A percentile compares a stretch with the other conserved stretches of the same genome.
phyloP scores from a whole-genome alignment of 805 yeast species.

The Yarrowia osloensis region DNA sequence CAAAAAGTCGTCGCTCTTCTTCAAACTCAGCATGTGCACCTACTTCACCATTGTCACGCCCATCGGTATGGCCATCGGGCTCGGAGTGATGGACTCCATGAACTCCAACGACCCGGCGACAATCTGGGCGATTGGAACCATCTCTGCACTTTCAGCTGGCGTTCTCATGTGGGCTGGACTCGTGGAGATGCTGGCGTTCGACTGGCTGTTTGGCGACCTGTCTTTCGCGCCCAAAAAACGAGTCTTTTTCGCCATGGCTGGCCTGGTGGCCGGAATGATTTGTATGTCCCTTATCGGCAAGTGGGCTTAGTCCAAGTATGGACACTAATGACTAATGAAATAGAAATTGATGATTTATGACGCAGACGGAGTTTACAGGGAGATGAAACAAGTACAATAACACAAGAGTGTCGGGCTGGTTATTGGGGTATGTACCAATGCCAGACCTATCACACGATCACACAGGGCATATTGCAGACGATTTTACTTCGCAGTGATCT shows the following conservation, averaged over 20 bases:
- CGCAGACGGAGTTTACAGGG: no score
- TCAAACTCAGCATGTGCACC: conserved; percentile 33
- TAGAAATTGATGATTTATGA: not conserved
- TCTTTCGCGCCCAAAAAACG: conserved; percentile 56
- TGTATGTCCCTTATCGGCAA: conserved; percentile 74
- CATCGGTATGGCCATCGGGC: conserved; percentile 68
- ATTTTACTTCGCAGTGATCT: no score
- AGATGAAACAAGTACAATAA: no score
- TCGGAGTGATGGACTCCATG: conserved; percentile 67
- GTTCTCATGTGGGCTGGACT: conserved; percentile 70
- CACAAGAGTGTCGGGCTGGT: no score
- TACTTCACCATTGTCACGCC: conserved; percentile 67
- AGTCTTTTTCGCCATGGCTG: conserved; percentile 55
- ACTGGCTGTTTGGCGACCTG: conserved; percentile 63
- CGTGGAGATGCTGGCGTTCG: conserved; percentile 75
- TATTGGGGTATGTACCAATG: no score
- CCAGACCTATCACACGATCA: no score
- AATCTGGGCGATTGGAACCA: conserved; percentile 63
- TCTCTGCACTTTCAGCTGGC: conserved; percentile 73
- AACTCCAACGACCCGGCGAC: conserved; percentile 63
- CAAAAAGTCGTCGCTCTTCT: conserved; percentile 49
- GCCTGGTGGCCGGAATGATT: conserved; percentile 58
- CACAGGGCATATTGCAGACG: no score
- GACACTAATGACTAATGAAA: not conserved
- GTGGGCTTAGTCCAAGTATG: conserved; percentile 55